Conservation (phyloP, 208 protist genomes). For the Acanthamoeba rhysodes region DNA sequence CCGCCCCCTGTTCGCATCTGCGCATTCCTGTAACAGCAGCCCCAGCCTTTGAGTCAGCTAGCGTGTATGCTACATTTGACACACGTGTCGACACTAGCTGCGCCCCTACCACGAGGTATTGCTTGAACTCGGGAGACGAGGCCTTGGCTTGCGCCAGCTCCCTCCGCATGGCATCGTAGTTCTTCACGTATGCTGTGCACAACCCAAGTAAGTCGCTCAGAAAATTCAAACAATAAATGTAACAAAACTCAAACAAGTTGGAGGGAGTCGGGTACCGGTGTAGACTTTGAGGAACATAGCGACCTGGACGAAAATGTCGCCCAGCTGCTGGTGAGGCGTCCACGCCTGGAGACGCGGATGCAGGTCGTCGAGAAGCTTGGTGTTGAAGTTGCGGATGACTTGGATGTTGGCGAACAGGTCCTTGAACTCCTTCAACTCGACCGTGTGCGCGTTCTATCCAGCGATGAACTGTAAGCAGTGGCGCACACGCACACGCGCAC, state of each 20-base stretch:
- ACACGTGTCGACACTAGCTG: background rate
- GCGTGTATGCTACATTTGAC: background rate
- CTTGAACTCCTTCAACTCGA: constrained; percentile 60
- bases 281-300: constrained; percentile 71
- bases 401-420: constrained; percentile 63
- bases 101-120: background rate
- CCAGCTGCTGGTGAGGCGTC: constrained; percentile 63
- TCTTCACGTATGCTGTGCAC: constrained; percentile 51
- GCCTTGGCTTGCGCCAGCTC: constrained; percentile 36
- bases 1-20: background rate
- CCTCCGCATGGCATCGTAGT: constrained; percentile 3
- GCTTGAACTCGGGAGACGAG: constrained; percentile 20
- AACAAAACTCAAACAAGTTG: background rate
- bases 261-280: background rate
- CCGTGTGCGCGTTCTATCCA: background rate
- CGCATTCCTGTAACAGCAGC: constrained; percentile 5
- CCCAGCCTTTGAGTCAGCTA: background rate
- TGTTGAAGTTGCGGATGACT: constrained; percentile 67
- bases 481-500: no score
- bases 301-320: constrained; percentile 67
- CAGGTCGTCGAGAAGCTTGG: background rate
- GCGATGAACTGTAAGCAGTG: no score
- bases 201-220: background rate
- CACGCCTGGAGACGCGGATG: constrained; percentile 10
- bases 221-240: background rate